A percentile compares a stretch with the other conserved stretches of the same genome.
Evolutionary conservation across 768 basidiomycete genomes (phyloP).

Genomic region (Phlebiopsis gigantea): DNA sequence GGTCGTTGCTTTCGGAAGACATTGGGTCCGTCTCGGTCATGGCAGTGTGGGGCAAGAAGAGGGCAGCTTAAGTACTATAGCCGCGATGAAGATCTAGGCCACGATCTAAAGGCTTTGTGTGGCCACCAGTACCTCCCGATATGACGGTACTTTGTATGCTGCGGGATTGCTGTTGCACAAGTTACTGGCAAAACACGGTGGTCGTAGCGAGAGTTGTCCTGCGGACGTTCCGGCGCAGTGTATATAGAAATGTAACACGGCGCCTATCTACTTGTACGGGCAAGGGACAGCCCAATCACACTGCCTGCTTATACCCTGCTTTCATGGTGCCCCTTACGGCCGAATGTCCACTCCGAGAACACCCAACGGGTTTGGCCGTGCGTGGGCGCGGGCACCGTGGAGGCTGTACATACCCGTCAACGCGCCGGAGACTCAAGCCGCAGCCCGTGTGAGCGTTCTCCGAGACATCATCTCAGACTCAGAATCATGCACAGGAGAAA

Average conservation of each 20-base stretch:
- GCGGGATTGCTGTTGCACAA: neutral
- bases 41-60: constrained; percentile 33
- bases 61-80: constrained; percentile 4
- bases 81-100: constrained; percentile 11
- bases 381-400: neutral
- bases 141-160: neutral
- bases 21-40: constrained; percentile 41
- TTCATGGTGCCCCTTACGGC: constrained; percentile 8
- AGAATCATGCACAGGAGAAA: neutral
- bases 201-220: neutral
- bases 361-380: neutral
- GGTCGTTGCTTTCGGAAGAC: constrained; percentile 12
- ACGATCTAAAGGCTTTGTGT: constrained; percentile 12
- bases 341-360: constrained; percentile 1
- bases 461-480: neutral
- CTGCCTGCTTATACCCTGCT: constrained; percentile 6
- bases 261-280: neutral
- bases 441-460: constrained; percentile 3
- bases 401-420: neutral
- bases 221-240: neutral
- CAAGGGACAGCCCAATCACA: neutral
- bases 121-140: neutral
- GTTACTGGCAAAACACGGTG: neutral
- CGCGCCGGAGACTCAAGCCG: neutral
- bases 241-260: constrained; percentile 3